Base-by-base conservation (phyloP, 2,329 filamentous ascomycete species). In the Lachnellula arida region DNA sequence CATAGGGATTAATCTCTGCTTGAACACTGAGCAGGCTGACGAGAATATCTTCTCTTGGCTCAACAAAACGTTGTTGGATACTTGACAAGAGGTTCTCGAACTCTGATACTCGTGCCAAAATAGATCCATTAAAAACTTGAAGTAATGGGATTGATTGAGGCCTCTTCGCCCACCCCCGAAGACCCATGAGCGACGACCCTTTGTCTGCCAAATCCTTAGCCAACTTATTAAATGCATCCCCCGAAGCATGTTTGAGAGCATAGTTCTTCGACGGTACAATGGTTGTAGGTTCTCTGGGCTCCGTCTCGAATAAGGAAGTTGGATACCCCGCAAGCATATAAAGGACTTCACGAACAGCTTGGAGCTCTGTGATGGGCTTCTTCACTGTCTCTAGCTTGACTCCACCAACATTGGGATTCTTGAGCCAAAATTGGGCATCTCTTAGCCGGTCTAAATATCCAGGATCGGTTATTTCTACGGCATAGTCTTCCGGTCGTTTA, bases 291-390 rank as follows among this genome's bases (percentile, higher is more conserved):
- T 71, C 64, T 49, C 75, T 72, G 43, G 75, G 53, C 4, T 60
- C 61, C 5, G 68, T 61, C 37, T 66, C 68, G 65, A 92, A 96
- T 1, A 96, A 68, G 1, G 84, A 86, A 2, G 88, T 93, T 5
- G 85, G 81, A 4, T 94, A 74, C 0, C 92, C 92, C 53, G 84
- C 82, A 0, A 97, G 79, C 89, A 97, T 95, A 65, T 90, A 93
- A 0, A 97, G 75, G 0, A 84, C 81, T 67, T 97, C 91, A 48
- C 91, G 83, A 25, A 92, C 74, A 11, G 86, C 76, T 60, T 92
- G 85, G 1, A 88, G 75, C 68, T 96, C 92, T 22, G 66, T 68
- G 40, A 68, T 62, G 23, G 51, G 59, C 46, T 60, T 67, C 50
- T 63, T 67, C 23, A 67, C 64, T 4, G 65, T 68, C 46, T 66